Evolutionary conservation across 179 eudicot genomes (phyloP).

Genomic region (Amaranthus tricolor): DNA sequence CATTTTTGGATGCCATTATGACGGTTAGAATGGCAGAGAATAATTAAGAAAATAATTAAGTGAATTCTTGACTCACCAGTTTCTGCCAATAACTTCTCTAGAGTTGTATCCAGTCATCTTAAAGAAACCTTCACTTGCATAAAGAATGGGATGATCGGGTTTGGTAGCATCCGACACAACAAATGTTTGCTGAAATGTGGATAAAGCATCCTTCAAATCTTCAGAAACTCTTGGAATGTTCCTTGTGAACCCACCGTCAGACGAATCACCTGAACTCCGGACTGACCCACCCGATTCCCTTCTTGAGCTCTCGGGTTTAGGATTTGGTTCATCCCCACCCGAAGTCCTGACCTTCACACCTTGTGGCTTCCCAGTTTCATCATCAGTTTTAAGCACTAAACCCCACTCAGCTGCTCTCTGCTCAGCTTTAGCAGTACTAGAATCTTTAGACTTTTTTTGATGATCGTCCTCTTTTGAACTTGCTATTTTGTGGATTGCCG

Average conservation of each 20-base stretch:
- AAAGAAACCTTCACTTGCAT: conserved; percentile 97
- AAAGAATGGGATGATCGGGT: conserved; percentile 77
- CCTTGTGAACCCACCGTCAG: conserved; percentile 59
- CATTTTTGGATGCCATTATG: neutral
- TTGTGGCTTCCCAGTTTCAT: conserved; percentile 74
- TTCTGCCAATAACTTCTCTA: conserved; percentile 88
- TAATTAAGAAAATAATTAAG: neutral
- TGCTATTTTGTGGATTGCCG: conserved; percentile 8
- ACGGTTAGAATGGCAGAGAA: conserved; percentile 11
- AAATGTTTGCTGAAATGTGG: conserved; percentile 91
- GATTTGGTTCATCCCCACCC: conserved; percentile 55
- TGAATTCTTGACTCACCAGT: conserved; percentile 39
- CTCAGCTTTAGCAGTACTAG: conserved; percentile 44
- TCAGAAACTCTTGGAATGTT: conserved; percentile 67
- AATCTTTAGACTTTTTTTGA: conserved; percentile 5
- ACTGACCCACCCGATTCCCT: conserved; percentile 74
- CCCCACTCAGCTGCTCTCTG: conserved; percentile 99
- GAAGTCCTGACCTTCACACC: conserved; percentile 82
- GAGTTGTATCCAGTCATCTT: conserved; percentile 93
- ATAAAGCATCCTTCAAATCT: conserved; percentile 82
- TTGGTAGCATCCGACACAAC: conserved; percentile 94
- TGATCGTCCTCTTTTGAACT: conserved; percentile 19
- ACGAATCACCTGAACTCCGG: conserved; percentile 79
- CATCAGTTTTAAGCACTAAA: conserved; percentile 72
- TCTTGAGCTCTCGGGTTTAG: conserved; percentile 38